A percentile compares a stretch with the other conserved stretches of the same genome.
Evolutionary conservation across 75 land plant species (phyloP).

Genomic region (Azolla pinnata): DNA sequence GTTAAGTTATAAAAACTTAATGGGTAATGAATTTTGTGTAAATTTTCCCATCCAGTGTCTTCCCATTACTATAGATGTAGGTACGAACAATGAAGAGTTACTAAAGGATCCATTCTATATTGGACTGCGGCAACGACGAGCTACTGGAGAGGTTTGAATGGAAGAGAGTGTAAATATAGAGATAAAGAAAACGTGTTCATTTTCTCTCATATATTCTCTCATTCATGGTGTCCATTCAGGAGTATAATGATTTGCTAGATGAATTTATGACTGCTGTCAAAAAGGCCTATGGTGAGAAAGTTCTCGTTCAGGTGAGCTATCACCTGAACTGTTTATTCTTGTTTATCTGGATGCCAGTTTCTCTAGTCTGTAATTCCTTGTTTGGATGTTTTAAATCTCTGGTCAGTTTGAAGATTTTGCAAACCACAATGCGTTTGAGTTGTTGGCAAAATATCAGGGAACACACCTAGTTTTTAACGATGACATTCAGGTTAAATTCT

Average conservation of each 20-base stretch:
- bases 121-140: constrained; percentile 64
- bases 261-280: constrained; percentile 91
- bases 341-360: not conserved
- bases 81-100: constrained; percentile 35
- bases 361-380: not conserved
- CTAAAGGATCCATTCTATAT: constrained; percentile 70
- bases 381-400: not conserved
- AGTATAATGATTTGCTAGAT: constrained; percentile 55
- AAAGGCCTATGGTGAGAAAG: constrained; percentile 86
- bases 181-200: not conserved
- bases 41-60: constrained; percentile 28
- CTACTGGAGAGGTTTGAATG: constrained; percentile 56
- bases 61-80: constrained; percentile 40
- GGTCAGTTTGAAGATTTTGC: constrained; percentile 99
- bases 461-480: constrained; percentile 95
- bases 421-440: constrained; percentile 87
- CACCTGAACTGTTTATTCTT: not conserved
- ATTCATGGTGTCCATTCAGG: constrained; percentile 24
- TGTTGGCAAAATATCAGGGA: constrained; percentile 63
- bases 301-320: constrained; percentile 66
- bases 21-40: too few relatives aligned
- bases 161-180: not conserved
- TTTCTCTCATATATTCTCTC: not conserved
- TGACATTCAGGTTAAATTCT: constrained; percentile 73
- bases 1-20: too few relatives aligned